Evolutionary conservation across 495 filamentous ascomycete genomes (phyloP), one percentile per base, ranked within the genome.

Genomic region (Xylaria venustula): DNA sequence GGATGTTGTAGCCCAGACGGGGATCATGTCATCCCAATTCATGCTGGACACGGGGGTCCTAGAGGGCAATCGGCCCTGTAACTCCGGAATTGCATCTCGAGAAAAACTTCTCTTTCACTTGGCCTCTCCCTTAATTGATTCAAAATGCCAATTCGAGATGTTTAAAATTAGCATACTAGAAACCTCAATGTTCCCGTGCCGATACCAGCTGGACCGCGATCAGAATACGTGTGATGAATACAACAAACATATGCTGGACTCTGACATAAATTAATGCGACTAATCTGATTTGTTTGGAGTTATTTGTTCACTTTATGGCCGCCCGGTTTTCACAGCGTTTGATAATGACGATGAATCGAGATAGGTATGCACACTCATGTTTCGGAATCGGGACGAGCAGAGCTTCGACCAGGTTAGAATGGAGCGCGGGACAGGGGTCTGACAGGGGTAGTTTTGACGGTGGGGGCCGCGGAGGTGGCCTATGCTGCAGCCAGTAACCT

Each of bases 331-430:
- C n/a, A 22, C 9, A 32, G 45, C 11, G 57, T 69, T 67, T 69
- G 58, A 64, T 32, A 47, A 61, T 58, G 64, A 40, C 55, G 67
- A 69, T 69, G 67, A 69, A 69, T 67, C 9, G 36, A 54, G 50
- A 67, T 51, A 54, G 50, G 64, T 51, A 54, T 32, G 49, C 40
- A 37, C 37, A 40, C 52, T 23, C 20, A 51, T 40, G 40, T 69
- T 67, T 69, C 67, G 63, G 61, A 67, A 34, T 25, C 5, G 42
- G 11, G 6, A 2, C 17, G 5, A 11, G 42, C 14, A 20, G 14
- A 2, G 22, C 11, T 4, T 45, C 6, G 30, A 47, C 14, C 25
- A 17, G 30, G 11, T 32, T 12, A 15, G 22, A 23, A 11, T n/a
- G 46, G 30, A n/a, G n/a, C 46, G 1, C 0, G 23, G 1, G 25